phyloP scores from a whole-genome alignment of 768 basidiomycete genomes.

The Leccinellum albellum region DNA sequence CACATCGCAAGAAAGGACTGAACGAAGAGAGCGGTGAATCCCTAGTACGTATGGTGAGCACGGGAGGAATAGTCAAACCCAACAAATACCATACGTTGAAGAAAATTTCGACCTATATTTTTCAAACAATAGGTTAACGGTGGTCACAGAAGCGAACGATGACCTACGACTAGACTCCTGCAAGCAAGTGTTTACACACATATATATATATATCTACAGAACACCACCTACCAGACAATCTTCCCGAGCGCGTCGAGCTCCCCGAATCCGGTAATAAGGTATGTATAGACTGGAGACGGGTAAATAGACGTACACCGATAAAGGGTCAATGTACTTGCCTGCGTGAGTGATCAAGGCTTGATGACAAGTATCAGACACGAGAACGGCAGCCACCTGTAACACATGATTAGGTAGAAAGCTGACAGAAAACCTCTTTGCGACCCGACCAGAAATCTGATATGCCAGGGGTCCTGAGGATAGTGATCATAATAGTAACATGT shows the following conservation, averaged over 20 bases:
- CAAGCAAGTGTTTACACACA: neutral
- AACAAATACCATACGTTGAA: slow-evolving; percentile 40
- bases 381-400: slow-evolving; percentile 48
- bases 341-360: slow-evolving; percentile 56
- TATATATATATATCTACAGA: neutral
- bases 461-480: slow-evolving; percentile 51
- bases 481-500: slow-evolving; percentile 52
- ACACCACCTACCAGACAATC: slow-evolving; percentile 41
- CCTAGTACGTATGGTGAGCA: slow-evolving; percentile 14
- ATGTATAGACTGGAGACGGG: slow-evolving; percentile 43
- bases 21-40: slow-evolving; percentile 52
- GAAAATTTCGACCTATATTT: slow-evolving; percentile 44
- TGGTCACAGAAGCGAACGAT: too few species aligned
- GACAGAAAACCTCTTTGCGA: neutral
- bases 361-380: slow-evolving; percentile 53
- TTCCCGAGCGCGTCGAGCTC: slow-evolving; percentile 24
- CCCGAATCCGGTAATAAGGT: slow-evolving; percentile 43
- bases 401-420: neutral
- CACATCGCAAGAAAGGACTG: slow-evolving; percentile 56
- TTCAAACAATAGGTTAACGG: neutral
- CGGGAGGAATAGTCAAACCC: neutral
- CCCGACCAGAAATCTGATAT: slow-evolving; percentile 46
- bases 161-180: slow-evolving; percentile 28
- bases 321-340: slow-evolving; percentile 27
- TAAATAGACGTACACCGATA: neutral